Percentiles rank a stretch among this genome's conserved stretches.
These are phyloP conservation scores for Globisporangium apiculatum DNA, from an alignment of 352 stramenopile species.

Conservation along the genomic window DNA sequence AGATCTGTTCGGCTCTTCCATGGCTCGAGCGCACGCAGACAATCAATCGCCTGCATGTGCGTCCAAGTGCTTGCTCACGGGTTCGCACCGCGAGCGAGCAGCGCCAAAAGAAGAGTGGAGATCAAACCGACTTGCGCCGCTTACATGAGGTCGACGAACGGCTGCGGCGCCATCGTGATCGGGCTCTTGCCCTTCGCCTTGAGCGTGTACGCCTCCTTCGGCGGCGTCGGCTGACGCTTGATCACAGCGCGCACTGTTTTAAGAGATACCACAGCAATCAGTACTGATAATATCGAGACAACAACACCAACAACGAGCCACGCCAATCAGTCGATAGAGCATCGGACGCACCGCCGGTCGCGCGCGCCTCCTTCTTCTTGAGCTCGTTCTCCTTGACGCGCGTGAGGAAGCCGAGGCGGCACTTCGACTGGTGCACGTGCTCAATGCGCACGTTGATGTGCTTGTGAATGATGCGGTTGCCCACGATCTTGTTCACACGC, in stretches of 20 bases:
- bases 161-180: conserved; percentile 96
- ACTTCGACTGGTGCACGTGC: conserved; percentile 98
- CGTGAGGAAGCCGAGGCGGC: conserved; percentile 96
- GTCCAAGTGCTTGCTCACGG: neutral
- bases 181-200: conserved; percentile 84
- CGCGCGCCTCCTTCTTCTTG: conserved; percentile 94
- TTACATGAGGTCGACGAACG: conserved; percentile 99
- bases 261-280: too few species aligned
- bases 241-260: conserved; percentile 77
- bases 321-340: too few species aligned
- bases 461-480: conserved; percentile 99
- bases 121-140: conserved; percentile 11
- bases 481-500: conserved; percentile 98
- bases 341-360: conserved; percentile 38
- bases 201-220: conserved; percentile 95
- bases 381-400: conserved; percentile 98
- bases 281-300: too few species aligned
- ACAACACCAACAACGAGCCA: too few species aligned
- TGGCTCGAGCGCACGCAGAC: neutral
- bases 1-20: conserved; percentile 12
- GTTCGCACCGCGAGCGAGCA: neutral
- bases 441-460: conserved; percentile 99
- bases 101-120: conserved; percentile 6
- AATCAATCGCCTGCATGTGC: neutral
- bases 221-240: conserved; percentile 93